Base-by-base conservation (phyloP, 2,329 filamentous ascomycete species). In the Canariomyces notabilis region DNA sequence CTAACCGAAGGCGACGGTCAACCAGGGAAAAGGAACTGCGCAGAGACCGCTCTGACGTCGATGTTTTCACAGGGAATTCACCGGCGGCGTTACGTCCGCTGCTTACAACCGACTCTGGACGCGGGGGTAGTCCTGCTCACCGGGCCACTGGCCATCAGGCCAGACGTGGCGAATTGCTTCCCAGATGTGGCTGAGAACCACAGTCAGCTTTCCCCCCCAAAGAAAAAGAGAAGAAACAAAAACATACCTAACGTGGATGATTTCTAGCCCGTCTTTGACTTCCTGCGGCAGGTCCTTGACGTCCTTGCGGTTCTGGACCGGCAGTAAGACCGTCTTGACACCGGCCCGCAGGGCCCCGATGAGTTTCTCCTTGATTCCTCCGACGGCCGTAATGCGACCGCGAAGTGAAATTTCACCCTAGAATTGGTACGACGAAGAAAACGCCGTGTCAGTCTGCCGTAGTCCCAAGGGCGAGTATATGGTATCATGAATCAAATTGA, bases 351-450 rank as follows among this genome's bases (percentile, higher is more conserved):
- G 74, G 7, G 93, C 93, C 18, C 93, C 93, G 62, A 98, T 97
- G 43, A 97, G 76, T 68, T 98, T 98, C 79, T 98, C 91, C 70
- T 97, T 96, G 71, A 98, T 97, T 15, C 93, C 93, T 43, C 93
- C 93, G 29, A 98, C 93, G 20, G 91, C 89, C 68, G 93, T 88
- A 46, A 98, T 86, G 54, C 89, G 82, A 18, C 93, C 93, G 34
- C 93, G 80, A 20, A 98, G 79, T 46, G 86, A 89, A 51, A 84
- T 81, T 61, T 84, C 81, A 53, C 80, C 80, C 76, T 80, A 63
- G 46, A 36, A 11, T 26, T 49, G 34, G 46, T 49, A 52, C 59
- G 51, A 60, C 53, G 41, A 33, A 29, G 18, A 41, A 32, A 33
- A 59, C 41, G 33, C 46, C 36, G 48, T 51, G 51, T 61, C 46